phyloP scores from a whole-genome alignment of 176 grass and related monocot genomes.

The Musa troglodytarum region DNA sequence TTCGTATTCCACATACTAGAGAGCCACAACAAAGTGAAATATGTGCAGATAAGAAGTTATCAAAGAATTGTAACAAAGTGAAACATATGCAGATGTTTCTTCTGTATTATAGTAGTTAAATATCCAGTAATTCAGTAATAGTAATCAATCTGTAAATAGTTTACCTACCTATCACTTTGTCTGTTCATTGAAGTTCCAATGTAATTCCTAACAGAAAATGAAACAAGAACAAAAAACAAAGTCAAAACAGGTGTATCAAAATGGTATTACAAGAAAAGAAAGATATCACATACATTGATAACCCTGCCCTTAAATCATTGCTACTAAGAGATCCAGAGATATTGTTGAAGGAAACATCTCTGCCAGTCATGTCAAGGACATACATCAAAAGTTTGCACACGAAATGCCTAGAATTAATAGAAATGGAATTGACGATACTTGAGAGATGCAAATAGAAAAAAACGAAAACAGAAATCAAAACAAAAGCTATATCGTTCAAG shows the following conservation, averaged over 20 bases:
- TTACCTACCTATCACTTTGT: background rate
- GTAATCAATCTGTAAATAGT: background rate
- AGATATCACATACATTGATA: background rate
- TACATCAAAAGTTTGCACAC: background rate
- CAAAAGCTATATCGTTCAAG: too few relatives aligned
- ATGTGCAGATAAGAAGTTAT: too few relatives aligned
- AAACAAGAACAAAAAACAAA: background rate
- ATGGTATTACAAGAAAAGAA: background rate
- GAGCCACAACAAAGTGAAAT: too few relatives aligned
- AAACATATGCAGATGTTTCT: too few relatives aligned
- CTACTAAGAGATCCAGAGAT: constrained; percentile 18
- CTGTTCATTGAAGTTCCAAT: constrained; percentile 12
- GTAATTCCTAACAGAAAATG: constrained; percentile 8
- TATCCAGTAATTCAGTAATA: background rate
- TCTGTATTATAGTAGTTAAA: too few relatives aligned
- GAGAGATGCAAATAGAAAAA: too few relatives aligned
- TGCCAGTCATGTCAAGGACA: constrained; percentile 24
- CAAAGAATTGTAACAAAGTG: too few relatives aligned
- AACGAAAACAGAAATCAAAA: too few relatives aligned
- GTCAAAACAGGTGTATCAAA: background rate
- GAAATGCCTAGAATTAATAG: background rate
- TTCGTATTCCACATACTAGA: too few relatives aligned
- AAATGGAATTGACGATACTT: background rate
- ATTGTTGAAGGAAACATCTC: constrained; percentile 51
- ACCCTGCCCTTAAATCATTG: background rate